These are phyloP conservation scores for Coniochaeta sp. DNA, from an alignment of 2,329 filamentous ascomycete species.

Conservation along the genomic window DNA sequence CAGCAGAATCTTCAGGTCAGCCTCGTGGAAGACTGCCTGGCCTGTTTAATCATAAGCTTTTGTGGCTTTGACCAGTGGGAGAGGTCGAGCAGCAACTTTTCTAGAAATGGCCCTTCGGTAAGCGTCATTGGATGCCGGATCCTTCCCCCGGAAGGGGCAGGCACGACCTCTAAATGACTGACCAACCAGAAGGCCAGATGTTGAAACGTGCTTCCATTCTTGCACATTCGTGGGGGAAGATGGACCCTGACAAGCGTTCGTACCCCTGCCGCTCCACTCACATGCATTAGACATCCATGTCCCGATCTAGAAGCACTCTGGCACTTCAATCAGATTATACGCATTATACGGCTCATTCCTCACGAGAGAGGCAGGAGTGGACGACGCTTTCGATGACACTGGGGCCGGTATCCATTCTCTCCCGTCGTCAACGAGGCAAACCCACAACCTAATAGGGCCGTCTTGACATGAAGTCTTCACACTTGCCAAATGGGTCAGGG, in stretches of 20 bases:
- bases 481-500: too few species aligned
- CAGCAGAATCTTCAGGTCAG: neutral
- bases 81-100: neutral
- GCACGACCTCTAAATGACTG: neutral
- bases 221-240: slow-evolving; percentile 1
- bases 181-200: neutral
- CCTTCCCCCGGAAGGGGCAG: neutral
- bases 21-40: neutral
- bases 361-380: neutral
- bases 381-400: too few species aligned
- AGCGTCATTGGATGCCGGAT: neutral
- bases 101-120: neutral
- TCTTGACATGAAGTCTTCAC: neutral
- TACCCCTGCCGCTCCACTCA: neutral
- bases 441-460: neutral
- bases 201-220: neutral
- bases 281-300: neutral
- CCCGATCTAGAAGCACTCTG: neutral
- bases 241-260: neutral
- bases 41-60: neutral
- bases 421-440: neutral
- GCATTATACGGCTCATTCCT: neutral
- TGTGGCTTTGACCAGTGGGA: neutral
- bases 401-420: neutral
- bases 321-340: neutral